Percentiles rank a stretch among this genome's conserved stretches.
Conservation (phyloP, 2,329 filamentous ascomycete genomes). For the Colletotrichum navitas region DNA sequence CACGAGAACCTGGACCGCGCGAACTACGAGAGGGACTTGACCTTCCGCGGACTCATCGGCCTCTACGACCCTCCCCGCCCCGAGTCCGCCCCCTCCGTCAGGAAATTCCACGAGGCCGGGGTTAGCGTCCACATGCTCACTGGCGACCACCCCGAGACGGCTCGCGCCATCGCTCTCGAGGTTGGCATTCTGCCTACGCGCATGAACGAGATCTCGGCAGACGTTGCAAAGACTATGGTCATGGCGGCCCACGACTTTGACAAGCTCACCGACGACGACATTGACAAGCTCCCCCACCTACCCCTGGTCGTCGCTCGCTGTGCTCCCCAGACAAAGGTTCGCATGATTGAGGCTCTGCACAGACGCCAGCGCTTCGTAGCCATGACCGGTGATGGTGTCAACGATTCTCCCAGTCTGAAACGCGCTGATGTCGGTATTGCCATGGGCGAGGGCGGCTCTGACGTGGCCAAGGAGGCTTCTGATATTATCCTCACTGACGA, state of each 20-base stretch:
- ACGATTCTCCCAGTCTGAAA: slow-evolving; percentile 77
- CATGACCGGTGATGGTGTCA: slow-evolving; percentile 81
- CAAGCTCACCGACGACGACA: slow-evolving; percentile 70
- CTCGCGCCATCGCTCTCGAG: slow-evolving; percentile 72
- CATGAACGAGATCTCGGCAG: slow-evolving; percentile 63
- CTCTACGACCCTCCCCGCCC: slow-evolving; percentile 80
- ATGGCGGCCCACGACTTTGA: slow-evolving; percentile 78
- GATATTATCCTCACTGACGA: slow-evolving; percentile 79
- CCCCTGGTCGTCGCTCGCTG: slow-evolving; percentile 76
- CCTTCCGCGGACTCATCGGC: slow-evolving; percentile 77
- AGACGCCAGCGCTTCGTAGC: slow-evolving; percentile 74
- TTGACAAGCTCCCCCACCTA: slow-evolving; percentile 71
- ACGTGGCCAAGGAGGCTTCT: slow-evolving; percentile 77
- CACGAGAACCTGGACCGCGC: slow-evolving; percentile 64
- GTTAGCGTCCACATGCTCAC: slow-evolving; percentile 79
- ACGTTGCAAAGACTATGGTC: slow-evolving; percentile 71
- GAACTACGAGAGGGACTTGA: slow-evolving; percentile 70
- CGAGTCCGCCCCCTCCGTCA: slow-evolving; percentile 72
- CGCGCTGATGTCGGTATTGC: slow-evolving; percentile 78
- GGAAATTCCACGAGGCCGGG: slow-evolving; percentile 70
- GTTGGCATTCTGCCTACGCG: slow-evolving; percentile 71
- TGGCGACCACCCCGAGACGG: slow-evolving; percentile 75
- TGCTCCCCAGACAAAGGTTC: slow-evolving; percentile 75
- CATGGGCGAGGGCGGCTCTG: slow-evolving; percentile 77
- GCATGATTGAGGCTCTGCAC: slow-evolving; percentile 78